Conservation (phyloP, 2,329 filamentous ascomycete genomes). For the Fusarium caatingaense region DNA sequence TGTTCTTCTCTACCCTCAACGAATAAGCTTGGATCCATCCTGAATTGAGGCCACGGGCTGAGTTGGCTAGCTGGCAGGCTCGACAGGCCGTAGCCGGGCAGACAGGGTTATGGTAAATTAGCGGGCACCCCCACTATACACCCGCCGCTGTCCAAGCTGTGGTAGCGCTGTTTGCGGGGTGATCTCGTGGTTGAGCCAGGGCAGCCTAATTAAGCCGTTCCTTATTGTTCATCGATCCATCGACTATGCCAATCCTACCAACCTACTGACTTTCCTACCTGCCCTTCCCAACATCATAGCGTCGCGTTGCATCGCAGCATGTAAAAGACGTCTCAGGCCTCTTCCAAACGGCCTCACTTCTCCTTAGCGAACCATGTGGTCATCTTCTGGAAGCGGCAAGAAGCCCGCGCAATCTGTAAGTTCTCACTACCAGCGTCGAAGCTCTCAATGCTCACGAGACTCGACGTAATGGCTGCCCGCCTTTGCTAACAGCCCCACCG, state of each 20-base stretch:
- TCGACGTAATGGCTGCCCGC: constrained; percentile 40
- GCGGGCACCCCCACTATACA: constrained; percentile 20
- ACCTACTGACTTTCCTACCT: constrained; percentile 33
- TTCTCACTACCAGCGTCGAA: constrained; percentile 35
- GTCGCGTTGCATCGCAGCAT: constrained; percentile 48
- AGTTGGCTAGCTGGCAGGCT: neutral
- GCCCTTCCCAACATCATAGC: constrained; percentile 41
- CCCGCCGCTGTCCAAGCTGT: constrained; percentile 25
- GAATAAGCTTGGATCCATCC: neutral
- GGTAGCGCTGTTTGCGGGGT: constrained; percentile 38
- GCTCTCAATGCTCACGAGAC: constrained; percentile 39
- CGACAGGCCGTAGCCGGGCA: neutral
- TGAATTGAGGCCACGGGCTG: neutral
- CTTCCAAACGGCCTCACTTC: constrained; percentile 42
- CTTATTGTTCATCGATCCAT: constrained; percentile 31
- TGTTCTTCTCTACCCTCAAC: neutral
- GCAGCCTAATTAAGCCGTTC: constrained; percentile 28
- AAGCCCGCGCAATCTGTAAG: constrained; percentile 79
- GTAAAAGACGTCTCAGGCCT: constrained; percentile 43
- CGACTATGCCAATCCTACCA: constrained; percentile 14
- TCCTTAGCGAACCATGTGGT: constrained; percentile 66
- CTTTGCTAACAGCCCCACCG: constrained; percentile 54
- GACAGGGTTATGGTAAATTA: constrained; percentile 11
- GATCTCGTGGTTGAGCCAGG: constrained; percentile 32
- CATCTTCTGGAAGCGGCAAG: constrained; percentile 73